Conservation (phyloP, 1,284 basidiomycete species). For the Rhodotorula sp. region DNA sequence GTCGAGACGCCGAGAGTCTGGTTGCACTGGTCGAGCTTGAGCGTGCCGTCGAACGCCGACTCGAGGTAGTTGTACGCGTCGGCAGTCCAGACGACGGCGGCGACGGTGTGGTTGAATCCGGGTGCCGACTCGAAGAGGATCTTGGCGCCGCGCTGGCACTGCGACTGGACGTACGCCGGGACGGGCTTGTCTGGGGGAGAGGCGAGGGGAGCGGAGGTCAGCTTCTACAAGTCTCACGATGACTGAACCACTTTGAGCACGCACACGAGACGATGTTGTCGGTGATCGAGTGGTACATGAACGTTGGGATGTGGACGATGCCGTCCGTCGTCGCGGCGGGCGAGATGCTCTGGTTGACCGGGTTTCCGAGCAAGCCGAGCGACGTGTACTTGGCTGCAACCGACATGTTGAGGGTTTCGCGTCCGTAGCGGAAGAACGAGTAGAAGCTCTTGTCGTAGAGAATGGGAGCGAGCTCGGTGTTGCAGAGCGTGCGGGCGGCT, state of each 20-base stretch:
- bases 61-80: conserved; percentile 6
- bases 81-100: background rate
- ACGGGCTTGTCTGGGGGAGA: conserved; percentile 1
- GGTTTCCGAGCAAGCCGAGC: background rate
- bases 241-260: background rate
- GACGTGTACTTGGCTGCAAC: background rate
- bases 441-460: background rate
- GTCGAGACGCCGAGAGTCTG: background rate
- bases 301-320: background rate
- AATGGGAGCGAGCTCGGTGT: background rate
- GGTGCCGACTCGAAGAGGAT: background rate
- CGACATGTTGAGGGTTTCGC: background rate
- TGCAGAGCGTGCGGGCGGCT: conserved; percentile 1
- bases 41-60: conserved; percentile 8
- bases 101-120: conserved; percentile 2
- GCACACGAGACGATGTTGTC: conserved; percentile 9
- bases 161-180: conserved; percentile 1
- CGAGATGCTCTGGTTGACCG: background rate
- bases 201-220: background rate
- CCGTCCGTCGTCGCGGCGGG: background rate
- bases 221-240: background rate
- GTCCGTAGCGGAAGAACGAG: conserved; percentile 4
- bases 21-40: background rate
- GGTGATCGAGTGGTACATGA: conserved; percentile 7
- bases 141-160: conserved; percentile 12